Evolutionary conservation across 768 basidiomycete genomes (phyloP), one percentile per base, ranked within the genome.

Genomic region (Leccinellum albellum): DNA sequence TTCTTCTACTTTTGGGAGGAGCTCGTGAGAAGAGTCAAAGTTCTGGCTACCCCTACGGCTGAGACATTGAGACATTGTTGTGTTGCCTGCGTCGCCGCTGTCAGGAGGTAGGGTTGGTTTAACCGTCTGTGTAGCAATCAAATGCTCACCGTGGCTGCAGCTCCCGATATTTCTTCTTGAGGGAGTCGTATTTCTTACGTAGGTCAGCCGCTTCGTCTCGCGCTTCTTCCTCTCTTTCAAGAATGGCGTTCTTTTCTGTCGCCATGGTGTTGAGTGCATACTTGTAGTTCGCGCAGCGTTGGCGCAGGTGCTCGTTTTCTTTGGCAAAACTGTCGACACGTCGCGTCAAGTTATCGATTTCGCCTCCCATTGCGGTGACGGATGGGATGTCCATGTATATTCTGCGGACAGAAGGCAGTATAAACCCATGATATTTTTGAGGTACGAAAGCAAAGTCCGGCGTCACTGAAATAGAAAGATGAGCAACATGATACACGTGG

Each of bases 381-480:
- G 70, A 73, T n/a, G 70, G 53, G 21, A 74, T 60, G 56, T 83
- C 83, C 54, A 86, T 70, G 58, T 77, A 80, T 15, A 88, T 71
- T 55, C 70, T 80, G 45, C 86, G 83, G 32, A 88, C 77, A 53
- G 81, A 75, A 14, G 86, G 83, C 1, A 78, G 74, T 50, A 87
- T 65, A 63, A 85, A 80, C 4, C 77, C 76, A n/a, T 81, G 81
- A 33, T 87, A 77, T 59, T 85, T 79, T n/a, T 75, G 64, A 15
- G 87, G 85, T 3, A 87, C 74, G 24, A 78, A 70, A 28, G 72
- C 63, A 6, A 80, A 70, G 61, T 87, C 82, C 72, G 72, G 65
- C 63, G 76, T 61, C 64, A 82, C 87, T 74, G 56, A 33, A 15
- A 48, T 21, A 12, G n/a, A n/a, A 23, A 52, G 15, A 49, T 55